Percentiles rank a stretch among this genome's conserved stretches.
Evolutionary conservation across 768 basidiomycete genomes (phyloP).

Genomic region (Mycena filopes): DNA sequence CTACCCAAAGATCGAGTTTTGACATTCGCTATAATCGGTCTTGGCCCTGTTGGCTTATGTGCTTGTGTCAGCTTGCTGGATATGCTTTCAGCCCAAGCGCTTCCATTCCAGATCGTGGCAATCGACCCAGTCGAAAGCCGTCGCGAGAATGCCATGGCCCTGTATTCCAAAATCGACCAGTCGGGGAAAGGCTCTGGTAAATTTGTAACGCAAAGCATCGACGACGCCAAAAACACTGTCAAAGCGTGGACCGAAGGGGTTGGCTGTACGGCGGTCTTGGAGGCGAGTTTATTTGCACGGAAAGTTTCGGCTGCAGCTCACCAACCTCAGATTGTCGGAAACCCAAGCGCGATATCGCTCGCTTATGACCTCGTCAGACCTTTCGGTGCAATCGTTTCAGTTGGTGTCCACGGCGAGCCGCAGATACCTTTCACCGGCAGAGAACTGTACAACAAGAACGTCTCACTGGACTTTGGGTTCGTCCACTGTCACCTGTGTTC

Average conservation of each 20-base stretch:
- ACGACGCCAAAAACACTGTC: slow-evolving; percentile 61
- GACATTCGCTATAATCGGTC: slow-evolving; percentile 74
- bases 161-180: slow-evolving; percentile 61
- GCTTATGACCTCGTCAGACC: slow-evolving; percentile 78
- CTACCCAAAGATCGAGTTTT: slow-evolving; percentile 60
- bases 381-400: slow-evolving; percentile 80
- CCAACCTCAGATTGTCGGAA: slow-evolving; percentile 70
- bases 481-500: background rate
- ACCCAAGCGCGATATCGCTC: slow-evolving; percentile 68
- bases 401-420: slow-evolving; percentile 73
- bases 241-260: slow-evolving; percentile 63
- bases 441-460: slow-evolving; percentile 79
- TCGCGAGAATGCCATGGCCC: slow-evolving; percentile 67
- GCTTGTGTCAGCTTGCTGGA: slow-evolving; percentile 73
- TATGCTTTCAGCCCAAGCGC: slow-evolving; percentile 55
- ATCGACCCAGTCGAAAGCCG: slow-evolving; percentile 70
- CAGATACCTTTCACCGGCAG: slow-evolving; percentile 66
- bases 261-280: slow-evolving; percentile 74
- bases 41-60: slow-evolving; percentile 86
- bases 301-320: background rate
- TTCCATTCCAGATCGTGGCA: slow-evolving; percentile 67
- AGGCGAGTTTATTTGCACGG: slow-evolving; percentile 52
- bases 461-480: slow-evolving; percentile 79
- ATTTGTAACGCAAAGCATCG: slow-evolving; percentile 62
- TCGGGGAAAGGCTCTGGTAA: slow-evolving; percentile 57